phyloP scores from a whole-genome alignment of 2,329 filamentous ascomycete species.

The Aspergillus spinulosporus region DNA sequence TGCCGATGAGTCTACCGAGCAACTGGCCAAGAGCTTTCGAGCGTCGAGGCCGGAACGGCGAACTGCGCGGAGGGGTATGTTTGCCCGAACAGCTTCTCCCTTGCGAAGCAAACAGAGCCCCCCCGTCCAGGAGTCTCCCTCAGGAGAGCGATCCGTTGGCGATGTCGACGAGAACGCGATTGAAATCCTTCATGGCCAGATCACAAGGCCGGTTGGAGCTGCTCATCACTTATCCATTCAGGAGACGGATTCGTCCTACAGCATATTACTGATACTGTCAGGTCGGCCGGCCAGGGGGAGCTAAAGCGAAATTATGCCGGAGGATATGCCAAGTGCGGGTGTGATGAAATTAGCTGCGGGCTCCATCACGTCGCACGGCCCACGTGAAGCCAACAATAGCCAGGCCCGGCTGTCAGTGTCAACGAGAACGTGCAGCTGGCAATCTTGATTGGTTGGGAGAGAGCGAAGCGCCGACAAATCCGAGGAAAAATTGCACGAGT shows the following conservation, averaged over 20 bases:
- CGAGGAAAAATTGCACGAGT: not conserved
- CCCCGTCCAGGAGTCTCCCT: too few relatives aligned
- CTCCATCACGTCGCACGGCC: conserved; percentile 9
- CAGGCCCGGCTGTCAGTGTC: not conserved
- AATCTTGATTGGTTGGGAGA: not conserved
- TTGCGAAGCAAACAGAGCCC: not conserved
- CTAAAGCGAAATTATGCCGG: not conserved
- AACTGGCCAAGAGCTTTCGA: not conserved
- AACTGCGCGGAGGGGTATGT: not conserved
- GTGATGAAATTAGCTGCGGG: conserved; percentile 6
- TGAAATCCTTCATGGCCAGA: not conserved
- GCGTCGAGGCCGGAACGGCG: not conserved
- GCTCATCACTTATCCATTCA: not conserved
- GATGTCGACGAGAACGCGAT: not conserved
- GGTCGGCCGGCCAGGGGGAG: not conserved
- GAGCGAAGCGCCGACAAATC: not conserved
- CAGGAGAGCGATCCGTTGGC: too few relatives aligned
- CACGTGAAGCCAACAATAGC: conserved; percentile 1
- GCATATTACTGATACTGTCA: not conserved
- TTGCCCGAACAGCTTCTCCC: not conserved
- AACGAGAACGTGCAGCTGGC: conserved; percentile 9
- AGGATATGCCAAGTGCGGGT: not conserved
- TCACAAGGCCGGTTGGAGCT: not conserved
- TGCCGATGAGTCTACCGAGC: not conserved
- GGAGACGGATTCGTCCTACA: not conserved